phyloP scores from a whole-genome alignment of 305 asterid genomes.

The Solanum aculeatissimum region DNA sequence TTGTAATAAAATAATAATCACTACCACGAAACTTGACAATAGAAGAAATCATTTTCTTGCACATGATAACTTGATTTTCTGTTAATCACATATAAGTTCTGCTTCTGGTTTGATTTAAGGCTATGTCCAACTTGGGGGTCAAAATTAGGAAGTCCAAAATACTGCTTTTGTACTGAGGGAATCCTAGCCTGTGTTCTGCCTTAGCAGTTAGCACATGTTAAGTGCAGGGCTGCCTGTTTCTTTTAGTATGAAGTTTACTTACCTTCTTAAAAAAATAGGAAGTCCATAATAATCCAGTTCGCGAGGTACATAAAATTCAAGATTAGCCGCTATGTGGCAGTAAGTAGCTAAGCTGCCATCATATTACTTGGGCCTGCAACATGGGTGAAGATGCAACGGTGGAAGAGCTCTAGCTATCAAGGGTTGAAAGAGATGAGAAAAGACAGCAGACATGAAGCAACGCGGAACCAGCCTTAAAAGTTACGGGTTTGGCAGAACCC shows the following conservation, averaged over 20 bases:
- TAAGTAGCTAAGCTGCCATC: neutral
- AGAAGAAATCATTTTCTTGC: neutral
- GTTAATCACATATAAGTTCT: neutral
- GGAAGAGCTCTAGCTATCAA: neutral
- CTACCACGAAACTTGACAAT: neutral
- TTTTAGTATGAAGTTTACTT: neutral
- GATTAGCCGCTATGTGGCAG: neutral
- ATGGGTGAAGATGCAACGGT: neutral
- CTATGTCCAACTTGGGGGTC: neutral
- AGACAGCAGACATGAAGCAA: neutral
- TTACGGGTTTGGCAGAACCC: neutral
- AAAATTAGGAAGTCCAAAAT: neutral
- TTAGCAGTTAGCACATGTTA: neutral
- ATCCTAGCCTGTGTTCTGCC: neutral
- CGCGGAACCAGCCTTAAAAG: neutral
- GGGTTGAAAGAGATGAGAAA: neutral
- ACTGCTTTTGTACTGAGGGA: neutral
- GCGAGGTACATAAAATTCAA: neutral
- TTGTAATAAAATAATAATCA: neutral
- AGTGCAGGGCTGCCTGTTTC: neutral
- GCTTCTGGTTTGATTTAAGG: neutral
- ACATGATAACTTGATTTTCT: neutral
- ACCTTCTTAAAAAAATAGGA: neutral
- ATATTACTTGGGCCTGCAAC: neutral
- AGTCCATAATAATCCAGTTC: neutral